Base-by-base conservation (phyloP, 2,329 filamentous ascomycete genomes). In the Rhynchosporium graminicola region DNA sequence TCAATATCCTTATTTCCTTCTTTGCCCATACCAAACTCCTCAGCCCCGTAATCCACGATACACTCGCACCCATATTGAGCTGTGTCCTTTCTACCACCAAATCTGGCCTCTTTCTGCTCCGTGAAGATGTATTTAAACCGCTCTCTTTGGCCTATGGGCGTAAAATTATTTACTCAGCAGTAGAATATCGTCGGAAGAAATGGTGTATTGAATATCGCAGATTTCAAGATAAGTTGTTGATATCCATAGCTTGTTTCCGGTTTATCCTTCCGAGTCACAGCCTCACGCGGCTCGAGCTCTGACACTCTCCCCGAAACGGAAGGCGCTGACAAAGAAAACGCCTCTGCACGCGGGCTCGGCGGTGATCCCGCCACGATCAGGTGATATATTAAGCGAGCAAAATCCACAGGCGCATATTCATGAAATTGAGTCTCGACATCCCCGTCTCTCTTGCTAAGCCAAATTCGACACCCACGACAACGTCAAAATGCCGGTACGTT, bases 1-100 rank as follows among this genome's bases (percentile, higher is more conserved):
- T 97, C 76, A 99, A 79, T 79, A 99, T 99, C 72, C 95, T 83
- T 68, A 97, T 97, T 80, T 99, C 95, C 81, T 98, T 99, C 83
- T 98, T 98, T 47, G 90, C 81, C 88, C 90, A 98, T 66, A 96
- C 72, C 65, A 36, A 36, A 36, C 33, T 36, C 33, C 9, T 36
- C 33, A 96, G 80, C 77, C 80, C 78, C 59, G 89, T 90, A 72
- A 92, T 80, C 85, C 86, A 88, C 76, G 86, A 88, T 75, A 88
- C 79, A 71, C 82, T 81, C 69, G 83, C 80, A 72, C 86, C 86
- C 86, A 88, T 88, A 62, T 77, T 84, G 77, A 64, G 62, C 61
- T 58, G 57, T 66, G 65, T 69, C 63, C 63, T 68, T 66, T 46
- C 62, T 60, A 51, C 60, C 50, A 56, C 57, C 45, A 51, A 50